Percentiles rank a stretch among this genome's conserved stretches.
phyloP scores from a whole-genome alignment of 768 basidiomycete genomes.

The Lactifluus subvellereus region DNA sequence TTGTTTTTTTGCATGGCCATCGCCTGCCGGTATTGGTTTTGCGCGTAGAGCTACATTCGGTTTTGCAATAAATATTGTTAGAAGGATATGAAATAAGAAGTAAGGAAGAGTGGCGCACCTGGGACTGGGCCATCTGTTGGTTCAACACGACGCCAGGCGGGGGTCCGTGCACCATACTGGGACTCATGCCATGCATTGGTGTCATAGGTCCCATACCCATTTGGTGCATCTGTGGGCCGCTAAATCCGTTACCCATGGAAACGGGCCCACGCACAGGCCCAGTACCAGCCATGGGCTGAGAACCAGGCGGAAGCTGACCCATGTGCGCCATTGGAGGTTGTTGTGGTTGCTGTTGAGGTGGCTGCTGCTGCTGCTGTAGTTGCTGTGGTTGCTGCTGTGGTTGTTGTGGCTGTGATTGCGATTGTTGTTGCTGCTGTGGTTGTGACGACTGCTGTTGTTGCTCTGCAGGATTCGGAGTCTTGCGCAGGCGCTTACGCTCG shows the following conservation, averaged over 20 bases:
- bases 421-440: slow-evolving; percentile 29
- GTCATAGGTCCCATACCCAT: slow-evolving; percentile 13
- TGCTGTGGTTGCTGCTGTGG: slow-evolving; percentile 23
- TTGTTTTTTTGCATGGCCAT: slow-evolving; percentile 9
- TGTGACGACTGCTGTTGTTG: slow-evolving; percentile 26
- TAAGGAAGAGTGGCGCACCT: not conserved
- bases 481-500: slow-evolving; percentile 32
- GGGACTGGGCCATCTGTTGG: slow-evolving; percentile 7
- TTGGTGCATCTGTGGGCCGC: slow-evolving; percentile 13
- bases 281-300: slow-evolving; percentile 27
- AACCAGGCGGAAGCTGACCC: slow-evolving; percentile 32
- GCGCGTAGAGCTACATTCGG: slow-evolving; percentile 3
- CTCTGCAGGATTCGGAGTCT: slow-evolving; percentile 30
- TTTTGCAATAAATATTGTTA: not conserved
- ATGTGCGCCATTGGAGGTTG: slow-evolving; percentile 37
- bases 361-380: slow-evolving; percentile 37
- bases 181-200: slow-evolving; percentile 18
- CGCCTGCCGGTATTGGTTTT: slow-evolving; percentile 6
- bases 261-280: slow-evolving; percentile 34
- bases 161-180: slow-evolving; percentile 10
- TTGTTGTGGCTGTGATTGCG: slow-evolving; percentile 25
- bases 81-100: not conserved
- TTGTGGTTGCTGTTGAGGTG: slow-evolving; percentile 46
- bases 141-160: slow-evolving; percentile 7
- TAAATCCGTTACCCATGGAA: slow-evolving; percentile 30